Evolutionary conservation across 1,139 yeast genomes (phyloP), one percentile per base, ranked within the genome.

Genomic region (Suhomyces anneliseae): DNA sequence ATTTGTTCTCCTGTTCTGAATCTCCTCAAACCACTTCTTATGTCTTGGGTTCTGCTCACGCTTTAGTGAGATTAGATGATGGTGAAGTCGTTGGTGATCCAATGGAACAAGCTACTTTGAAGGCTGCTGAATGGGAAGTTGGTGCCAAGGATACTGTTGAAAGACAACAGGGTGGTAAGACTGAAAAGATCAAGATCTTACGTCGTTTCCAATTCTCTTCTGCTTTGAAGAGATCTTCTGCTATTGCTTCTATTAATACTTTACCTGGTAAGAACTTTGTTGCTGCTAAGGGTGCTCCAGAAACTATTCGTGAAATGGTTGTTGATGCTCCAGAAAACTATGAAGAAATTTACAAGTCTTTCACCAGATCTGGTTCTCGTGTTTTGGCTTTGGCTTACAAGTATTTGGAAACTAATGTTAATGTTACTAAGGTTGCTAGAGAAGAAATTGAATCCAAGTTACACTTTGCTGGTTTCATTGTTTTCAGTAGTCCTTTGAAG

Each of bases 261-360:
- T 50, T 71, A 35, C 69, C 66, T n/a, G 74, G 74, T 42, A 80
- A 85, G 56, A 69, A 82, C 53, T 78, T 90, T 57, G 95, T 92
- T 43, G 87, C 97, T 57, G 96, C 86, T 39, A 95, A 95, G 69
- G 99, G 99, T 76, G 99, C 99, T 1, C 99, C 99, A n/a, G 99
- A 93, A 72, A 93, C 98, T 32, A 82, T 93, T 58, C 84, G 86
- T 62, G 77, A 76, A 46, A 90, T 95, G 89, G 71, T 95, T 56
- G 61, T 69, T 43, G 76, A 75, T 44, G 81, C 88, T 49, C 98
- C 99, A 36, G 81, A 72, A 35, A 76, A 83, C 56, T 93, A 93
- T 63, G 98, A 93, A 65, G 89, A 83, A 39, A 83, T 87, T 44
- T 95, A 82, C 72, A 92, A 92, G 69, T 83, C 92, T 8, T 95